Base-by-base conservation (phyloP, 495 filamentous ascomycete species). In the Neurospora sp. region DNA sequence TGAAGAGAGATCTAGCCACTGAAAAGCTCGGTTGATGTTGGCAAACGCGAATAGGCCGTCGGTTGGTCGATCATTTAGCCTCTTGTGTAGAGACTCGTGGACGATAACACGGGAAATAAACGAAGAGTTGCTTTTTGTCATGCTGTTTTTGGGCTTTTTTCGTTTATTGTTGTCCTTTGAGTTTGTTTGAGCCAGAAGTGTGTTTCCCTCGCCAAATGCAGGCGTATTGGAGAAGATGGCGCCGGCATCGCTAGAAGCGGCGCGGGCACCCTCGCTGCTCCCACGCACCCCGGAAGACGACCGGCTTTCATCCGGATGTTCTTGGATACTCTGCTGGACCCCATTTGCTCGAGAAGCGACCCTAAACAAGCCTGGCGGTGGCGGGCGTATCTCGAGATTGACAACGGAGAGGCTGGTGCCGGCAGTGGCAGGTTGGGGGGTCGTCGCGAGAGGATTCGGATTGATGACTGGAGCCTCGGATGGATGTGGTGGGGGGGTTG, bases 91-190 rank as follows among this genome's bases (percentile, higher is more conserved):
- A 10, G 87, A 85, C 75, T 99, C 96, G 80, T 97, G 92, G 8
- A 92, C 89, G 68, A 98, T 96, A n/a, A 97, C 94, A 70, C 96
- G 84, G 7, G 94, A 97, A 27, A 99, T 94, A 78, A 97, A 98
- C 4, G 94, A 95, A 22, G 96, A 98, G 81, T 97, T 98, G 83
- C 93, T 98, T 85, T 99, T 99, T 48, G 94, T 89, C 76, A 99
- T 94, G 80, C 96, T 98, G 81, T 93, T 97, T 83, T 97, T 98
- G 12, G 96, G 96, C 82, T 98, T 99, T 74, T 91, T 87, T 76
- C 90, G 83, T 81, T 97, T 97, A 69, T 86, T 83, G 75, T 86
- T 83, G 75, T 97, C 94, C 81, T 94, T 97, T n/a, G 86, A 80
- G 31, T 81, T 82, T 27, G 86, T 84, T 1, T 85, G 82, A 10